Percentiles rank a stretch among this genome's conserved stretches.
Evolutionary conservation across 169 alveolate species (phyloP).

Genomic region (Blepharisma undulans): DNA sequence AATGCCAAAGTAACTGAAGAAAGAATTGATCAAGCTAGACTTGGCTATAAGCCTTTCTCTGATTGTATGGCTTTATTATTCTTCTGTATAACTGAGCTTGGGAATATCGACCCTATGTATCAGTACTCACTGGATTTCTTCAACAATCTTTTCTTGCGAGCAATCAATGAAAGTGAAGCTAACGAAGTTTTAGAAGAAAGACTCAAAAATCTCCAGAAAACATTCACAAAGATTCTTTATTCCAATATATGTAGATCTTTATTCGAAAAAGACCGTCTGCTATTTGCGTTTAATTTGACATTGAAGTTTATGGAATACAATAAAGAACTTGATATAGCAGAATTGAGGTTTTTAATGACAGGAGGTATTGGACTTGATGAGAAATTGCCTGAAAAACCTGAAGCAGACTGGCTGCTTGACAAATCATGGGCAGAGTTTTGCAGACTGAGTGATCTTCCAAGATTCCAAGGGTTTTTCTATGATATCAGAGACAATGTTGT

Average conservation of each 20-base stretch:
- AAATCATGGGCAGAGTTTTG: constrained; percentile 84
- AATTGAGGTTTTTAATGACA: constrained; percentile 84
- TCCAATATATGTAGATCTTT: constrained; percentile 84
- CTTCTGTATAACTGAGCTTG: constrained; percentile 92
- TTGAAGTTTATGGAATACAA: constrained; percentile 79
- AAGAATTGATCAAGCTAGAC: constrained; percentile 92
- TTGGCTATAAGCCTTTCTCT: constrained; percentile 92
- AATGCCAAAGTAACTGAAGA: constrained; percentile 91
- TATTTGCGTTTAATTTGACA: constrained; percentile 80
- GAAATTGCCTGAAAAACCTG: constrained; percentile 67
- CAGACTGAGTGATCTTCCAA: constrained; percentile 47
- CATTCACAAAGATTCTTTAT: constrained; percentile 74
- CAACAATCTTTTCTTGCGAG: constrained; percentile 61
- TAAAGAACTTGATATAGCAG: constrained; percentile 64
- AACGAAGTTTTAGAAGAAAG: constrained; percentile 64
- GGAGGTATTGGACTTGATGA: constrained; percentile 89
- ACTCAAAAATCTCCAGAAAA: constrained; percentile 67
- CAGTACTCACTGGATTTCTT: constrained; percentile 90
- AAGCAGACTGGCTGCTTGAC: constrained; percentile 75
- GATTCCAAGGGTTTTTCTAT: constrained; percentile 62
- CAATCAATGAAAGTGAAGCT: constrained; percentile 71
- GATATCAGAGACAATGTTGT: constrained; percentile 66
- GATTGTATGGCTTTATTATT: constrained; percentile 92
- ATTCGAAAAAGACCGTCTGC: constrained; percentile 86
- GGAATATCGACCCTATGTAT: constrained; percentile 95